Evolutionary conservation across 1,284 basidiomycete species (phyloP), one percentile per base, ranked within the genome.

Genomic region (Ganoderma sp.): DNA sequence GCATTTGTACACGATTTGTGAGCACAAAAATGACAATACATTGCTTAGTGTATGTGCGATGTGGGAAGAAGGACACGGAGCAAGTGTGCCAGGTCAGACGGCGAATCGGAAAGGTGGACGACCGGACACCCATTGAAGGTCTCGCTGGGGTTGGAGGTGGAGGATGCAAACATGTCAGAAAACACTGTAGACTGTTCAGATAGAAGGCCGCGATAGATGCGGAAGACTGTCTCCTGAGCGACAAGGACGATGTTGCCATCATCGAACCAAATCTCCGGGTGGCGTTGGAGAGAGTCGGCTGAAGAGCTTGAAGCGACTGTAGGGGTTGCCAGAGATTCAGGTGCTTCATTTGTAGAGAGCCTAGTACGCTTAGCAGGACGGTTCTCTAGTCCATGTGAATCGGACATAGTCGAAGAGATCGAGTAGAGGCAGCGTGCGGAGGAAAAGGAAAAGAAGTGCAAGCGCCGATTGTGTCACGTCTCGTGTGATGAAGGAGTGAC

Each of bases 211-310:
- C 57, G 48, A 57, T 71, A 70, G 12, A 76, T 65, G 9, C 70
- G 69, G 43, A 74, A 75, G 7, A 52, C 71, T 1, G 34, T 62
- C 0, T 48, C 28, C 9, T 60, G 54, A 14, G 64, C 69, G 32
- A 72, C 65, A 14, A 75, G 66, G 42, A 75, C 60, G 37, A 76
- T 61, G 60, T 63, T 73, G 14, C 75, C 74, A 52, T 75, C 74
- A 1, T 68, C 67, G 56, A 66, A 57, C 70, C 70, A 71, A 61
- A 63, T 63, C 22, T 67, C 63, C 3, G 32, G 34, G 28, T 65
- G 48, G 7, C 9, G 48, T 50, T n/a, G n/a, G 8, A 22, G 19
- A 28, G 25, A 28, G 25, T 28, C 25, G 19, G 7, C 6, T 1
- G 45, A 48, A n/a, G 45, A 22, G n/a, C 8, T 22, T 28, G 25